Evolutionary conservation across 441 rosid species (phyloP).

Genomic region (Pelargonium citronellum): DNA sequence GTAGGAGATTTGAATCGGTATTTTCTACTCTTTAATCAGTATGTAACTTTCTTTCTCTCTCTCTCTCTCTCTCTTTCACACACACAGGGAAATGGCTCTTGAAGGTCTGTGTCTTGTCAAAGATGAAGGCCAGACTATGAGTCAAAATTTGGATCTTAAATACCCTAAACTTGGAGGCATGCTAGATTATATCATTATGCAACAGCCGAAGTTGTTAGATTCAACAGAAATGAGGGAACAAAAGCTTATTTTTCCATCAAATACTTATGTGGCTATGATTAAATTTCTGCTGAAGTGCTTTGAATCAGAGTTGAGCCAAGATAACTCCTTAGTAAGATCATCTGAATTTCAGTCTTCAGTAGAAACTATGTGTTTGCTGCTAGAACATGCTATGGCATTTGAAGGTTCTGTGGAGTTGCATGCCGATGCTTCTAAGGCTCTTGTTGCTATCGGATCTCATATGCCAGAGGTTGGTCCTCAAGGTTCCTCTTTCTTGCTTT

Average conservation of each 20-base stretch:
- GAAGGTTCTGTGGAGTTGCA: slow-evolving; percentile 88
- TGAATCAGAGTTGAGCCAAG: slow-evolving; percentile 61
- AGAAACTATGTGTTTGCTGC: slow-evolving; percentile 60
- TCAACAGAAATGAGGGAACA: slow-evolving; percentile 68
- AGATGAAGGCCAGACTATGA: slow-evolving; percentile 39
- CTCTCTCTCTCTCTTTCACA: slow-evolving; percentile 11
- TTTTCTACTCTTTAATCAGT: neutral
- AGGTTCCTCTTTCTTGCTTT: slow-evolving; percentile 17
- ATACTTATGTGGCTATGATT: slow-evolving; percentile 69
- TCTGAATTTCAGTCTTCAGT: slow-evolving; percentile 56
- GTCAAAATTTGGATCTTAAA: slow-evolving; percentile 40
- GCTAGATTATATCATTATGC: slow-evolving; percentile 70
- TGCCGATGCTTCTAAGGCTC: slow-evolving; percentile 72
- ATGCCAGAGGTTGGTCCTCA: slow-evolving; percentile 67
- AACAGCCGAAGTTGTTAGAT: slow-evolving; percentile 67
- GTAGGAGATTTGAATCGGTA: neutral
- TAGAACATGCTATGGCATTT: slow-evolving; percentile 84
- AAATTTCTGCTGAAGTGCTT: slow-evolving; percentile 81
- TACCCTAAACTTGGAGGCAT: slow-evolving; percentile 75
- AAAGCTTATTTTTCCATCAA: slow-evolving; percentile 71
- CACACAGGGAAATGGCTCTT: slow-evolving; percentile 80
- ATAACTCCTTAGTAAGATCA: slow-evolving; percentile 44
- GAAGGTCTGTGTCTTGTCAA: slow-evolving; percentile 73
- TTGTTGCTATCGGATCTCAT: slow-evolving; percentile 66
- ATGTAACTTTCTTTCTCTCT: neutral